A percentile compares a stretch with the other conserved stretches of the same genome.
These are phyloP conservation scores for Phragmites australis DNA, from an alignment of 176 grass and related monocot species.

Conservation along the genomic window DNA sequence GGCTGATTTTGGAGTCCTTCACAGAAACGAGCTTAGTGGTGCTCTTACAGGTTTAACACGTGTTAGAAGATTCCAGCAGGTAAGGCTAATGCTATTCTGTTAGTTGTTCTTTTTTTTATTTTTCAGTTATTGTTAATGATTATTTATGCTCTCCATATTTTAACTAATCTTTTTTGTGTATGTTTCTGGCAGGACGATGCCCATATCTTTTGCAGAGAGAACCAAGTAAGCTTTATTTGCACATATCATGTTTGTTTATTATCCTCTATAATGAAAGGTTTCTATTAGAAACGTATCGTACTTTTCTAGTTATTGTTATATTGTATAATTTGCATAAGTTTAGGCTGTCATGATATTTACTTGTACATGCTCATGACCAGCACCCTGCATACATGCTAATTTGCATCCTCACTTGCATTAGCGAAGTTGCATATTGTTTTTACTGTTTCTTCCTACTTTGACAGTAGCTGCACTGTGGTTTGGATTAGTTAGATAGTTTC, in stretches of 20 bases:
- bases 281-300: background rate
- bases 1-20: conserved; percentile 98
- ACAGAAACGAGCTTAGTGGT: conserved; percentile 94
- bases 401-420: background rate
- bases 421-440: background rate
- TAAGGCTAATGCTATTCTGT: conserved; percentile 41
- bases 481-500: background rate
- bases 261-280: background rate
- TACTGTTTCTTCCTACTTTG: background rate
- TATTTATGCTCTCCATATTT: conserved; percentile 5
- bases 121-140: background rate
- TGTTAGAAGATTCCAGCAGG: conserved; percentile 99
- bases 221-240: conserved; percentile 65
- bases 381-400: background rate
- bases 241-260: background rate
- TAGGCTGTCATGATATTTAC: background rate
- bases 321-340: background rate
- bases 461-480: background rate
- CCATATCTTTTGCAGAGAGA: conserved; percentile 96
- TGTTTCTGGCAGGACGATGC: conserved; percentile 80
- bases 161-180: background rate
- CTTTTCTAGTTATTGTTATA: background rate
- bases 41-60: conserved; percentile 98
- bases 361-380: background rate
- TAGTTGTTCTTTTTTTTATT: conserved; percentile 14